phyloP scores from a whole-genome alignment of 2,329 filamentous ascomycete species.

The Calonectria naviculata region DNA sequence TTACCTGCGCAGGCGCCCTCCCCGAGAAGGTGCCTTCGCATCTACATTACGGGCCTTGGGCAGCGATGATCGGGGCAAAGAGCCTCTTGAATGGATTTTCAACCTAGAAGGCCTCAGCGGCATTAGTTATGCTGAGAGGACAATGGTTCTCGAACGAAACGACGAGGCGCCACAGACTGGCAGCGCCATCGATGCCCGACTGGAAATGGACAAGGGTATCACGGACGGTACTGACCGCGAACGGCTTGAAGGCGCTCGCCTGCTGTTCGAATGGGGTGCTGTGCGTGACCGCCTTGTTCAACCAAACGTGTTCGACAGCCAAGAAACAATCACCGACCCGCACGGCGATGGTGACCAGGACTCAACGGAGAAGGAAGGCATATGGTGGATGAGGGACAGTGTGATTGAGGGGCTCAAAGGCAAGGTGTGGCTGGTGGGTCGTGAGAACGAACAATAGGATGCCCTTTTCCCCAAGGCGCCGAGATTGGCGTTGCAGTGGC shows the following conservation, averaged over 20 bases:
- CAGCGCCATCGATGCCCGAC: slow-evolving; percentile 74
- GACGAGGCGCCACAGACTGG: slow-evolving; percentile 59
- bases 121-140: slow-evolving; percentile 74
- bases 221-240: slow-evolving; percentile 53
- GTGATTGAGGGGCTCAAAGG: slow-evolving; percentile 67
- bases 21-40: slow-evolving; percentile 76
- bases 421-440: slow-evolving; percentile 62
- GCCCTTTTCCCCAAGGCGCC: background rate
- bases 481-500: background rate
- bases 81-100: slow-evolving; percentile 81
- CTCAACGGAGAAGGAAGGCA: slow-evolving; percentile 41
- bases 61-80: slow-evolving; percentile 42
- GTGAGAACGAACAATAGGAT: slow-evolving; percentile 45
- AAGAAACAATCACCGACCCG: slow-evolving; percentile 46
- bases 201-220: slow-evolving; percentile 70
- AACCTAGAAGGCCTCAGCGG: slow-evolving; percentile 64
- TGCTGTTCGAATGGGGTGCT: slow-evolving; percentile 68
- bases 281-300: slow-evolving; percentile 51
- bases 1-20: slow-evolving; percentile 76
- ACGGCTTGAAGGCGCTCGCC: slow-evolving; percentile 59
- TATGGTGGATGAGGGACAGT: slow-evolving; percentile 68
- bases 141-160: slow-evolving; percentile 66
- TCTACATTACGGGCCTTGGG: slow-evolving; percentile 81
- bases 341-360: slow-evolving; percentile 34
- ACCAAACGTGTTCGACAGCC: slow-evolving; percentile 45